Percentiles rank a stretch among this genome's conserved stretches.
phyloP scores from a whole-genome alignment of 2,329 filamentous ascomycete genomes.

The Coniella lustricola region DNA sequence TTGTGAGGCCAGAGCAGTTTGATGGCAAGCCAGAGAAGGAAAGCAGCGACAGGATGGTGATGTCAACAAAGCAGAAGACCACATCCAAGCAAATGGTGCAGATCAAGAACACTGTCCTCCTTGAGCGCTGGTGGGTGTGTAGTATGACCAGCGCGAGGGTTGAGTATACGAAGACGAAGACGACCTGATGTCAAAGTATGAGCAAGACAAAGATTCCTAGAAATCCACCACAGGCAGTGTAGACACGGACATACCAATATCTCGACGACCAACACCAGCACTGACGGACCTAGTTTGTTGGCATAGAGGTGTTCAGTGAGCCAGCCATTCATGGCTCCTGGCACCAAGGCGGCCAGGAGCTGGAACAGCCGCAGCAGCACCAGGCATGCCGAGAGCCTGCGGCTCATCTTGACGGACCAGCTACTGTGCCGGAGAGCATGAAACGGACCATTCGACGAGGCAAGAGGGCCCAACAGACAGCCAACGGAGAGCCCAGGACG shows the following conservation, averaged over 20 bases:
- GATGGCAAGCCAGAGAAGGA: constrained; percentile 27
- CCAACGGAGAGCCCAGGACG: neutral
- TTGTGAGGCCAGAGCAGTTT: constrained; percentile 28
- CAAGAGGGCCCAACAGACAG: neutral
- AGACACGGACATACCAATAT: constrained; percentile 30
- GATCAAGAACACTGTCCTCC: constrained; percentile 21
- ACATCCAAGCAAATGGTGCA: constrained; percentile 26
- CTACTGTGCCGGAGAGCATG: constrained; percentile 2
- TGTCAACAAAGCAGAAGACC: constrained; percentile 23
- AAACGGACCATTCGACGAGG: neutral
- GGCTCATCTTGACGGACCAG: constrained; percentile 9
- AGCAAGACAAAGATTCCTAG: neutral
- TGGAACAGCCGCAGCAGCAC: constrained; percentile 26
- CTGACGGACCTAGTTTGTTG: constrained; percentile 22
- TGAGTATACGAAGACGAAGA: constrained; percentile 26
- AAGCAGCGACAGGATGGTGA: constrained; percentile 28
- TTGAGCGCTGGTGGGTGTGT: constrained; percentile 23
- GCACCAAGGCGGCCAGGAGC: constrained; percentile 24
- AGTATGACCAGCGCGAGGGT: constrained; percentile 25
- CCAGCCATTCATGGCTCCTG: constrained; percentile 28
- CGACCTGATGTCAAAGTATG: constrained; percentile 19
- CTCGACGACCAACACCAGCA: constrained; percentile 26
- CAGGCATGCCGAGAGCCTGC: constrained; percentile 28
- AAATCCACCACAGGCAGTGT: constrained; percentile 7
- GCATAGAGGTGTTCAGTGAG: constrained; percentile 25